phyloP scores from a whole-genome alignment of 2,329 filamentous ascomycete genomes.

The Colletotrichum sp. region DNA sequence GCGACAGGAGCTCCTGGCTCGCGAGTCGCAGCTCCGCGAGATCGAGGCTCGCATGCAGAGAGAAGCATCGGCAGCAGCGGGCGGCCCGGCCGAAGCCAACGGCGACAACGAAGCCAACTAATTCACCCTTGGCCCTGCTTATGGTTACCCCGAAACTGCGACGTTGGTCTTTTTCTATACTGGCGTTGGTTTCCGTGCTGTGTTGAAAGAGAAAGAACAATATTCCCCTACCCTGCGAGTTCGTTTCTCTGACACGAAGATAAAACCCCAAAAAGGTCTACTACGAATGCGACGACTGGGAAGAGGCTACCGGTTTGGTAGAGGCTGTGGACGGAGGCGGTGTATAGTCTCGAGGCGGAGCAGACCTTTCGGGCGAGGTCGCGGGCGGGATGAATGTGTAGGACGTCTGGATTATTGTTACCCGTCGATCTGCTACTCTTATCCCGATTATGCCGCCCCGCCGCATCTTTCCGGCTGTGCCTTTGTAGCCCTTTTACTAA shows the following conservation, averaged over 20 bases:
- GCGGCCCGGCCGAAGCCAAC: constrained; percentile 52
- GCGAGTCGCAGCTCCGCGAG: constrained; percentile 98
- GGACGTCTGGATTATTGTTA: background rate
- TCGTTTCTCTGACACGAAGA: constrained; percentile 39
- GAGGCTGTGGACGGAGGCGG: constrained; percentile 16
- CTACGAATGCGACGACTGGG: constrained; percentile 23
- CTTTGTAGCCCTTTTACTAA: constrained; percentile 30
- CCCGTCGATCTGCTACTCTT: constrained; percentile 18
- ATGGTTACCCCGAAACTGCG: constrained; percentile 38
- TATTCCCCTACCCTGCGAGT: constrained; percentile 47
- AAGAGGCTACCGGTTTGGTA: constrained; percentile 19
- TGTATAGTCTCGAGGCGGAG: constrained; percentile 1
- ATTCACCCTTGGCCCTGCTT: constrained; percentile 22
- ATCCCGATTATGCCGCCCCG: background rate
- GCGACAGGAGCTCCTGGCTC: constrained; percentile 95
- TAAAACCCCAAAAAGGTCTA: constrained; percentile 29
- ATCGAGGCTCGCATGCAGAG: constrained; percentile 98
- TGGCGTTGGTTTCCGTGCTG: constrained; percentile 53
- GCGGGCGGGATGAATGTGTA: background rate
- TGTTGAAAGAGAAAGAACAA: constrained; percentile 48
- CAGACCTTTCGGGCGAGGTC: constrained; percentile 1
- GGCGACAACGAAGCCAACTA: constrained; percentile 60
- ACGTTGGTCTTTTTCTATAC: constrained; percentile 51
- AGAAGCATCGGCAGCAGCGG: constrained; percentile 66
- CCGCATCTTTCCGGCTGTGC: constrained; percentile 18